Percentiles rank a stretch among this genome's conserved stretches.
These are phyloP conservation scores for Solanum sejunctum DNA, from an alignment of 257 asterid genomes.

Conservation along the genomic window DNA sequence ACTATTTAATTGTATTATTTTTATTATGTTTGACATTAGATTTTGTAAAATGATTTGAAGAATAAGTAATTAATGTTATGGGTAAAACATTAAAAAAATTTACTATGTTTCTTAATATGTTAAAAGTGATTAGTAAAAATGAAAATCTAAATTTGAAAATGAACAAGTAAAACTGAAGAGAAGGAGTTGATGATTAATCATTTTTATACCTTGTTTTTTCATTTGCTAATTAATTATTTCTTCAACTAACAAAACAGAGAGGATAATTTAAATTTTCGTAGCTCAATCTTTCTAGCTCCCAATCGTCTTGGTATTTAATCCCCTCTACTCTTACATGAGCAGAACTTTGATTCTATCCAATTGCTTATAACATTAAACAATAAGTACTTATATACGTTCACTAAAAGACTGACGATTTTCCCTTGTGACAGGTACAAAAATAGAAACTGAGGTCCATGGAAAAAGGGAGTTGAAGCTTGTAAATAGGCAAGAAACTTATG, in stretches of 20 bases:
- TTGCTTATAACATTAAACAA: neutral
- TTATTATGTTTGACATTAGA: no score
- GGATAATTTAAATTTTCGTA: neutral
- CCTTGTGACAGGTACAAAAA: slow-evolving; percentile 34
- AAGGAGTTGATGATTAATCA: no score
- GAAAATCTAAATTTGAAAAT: no score
- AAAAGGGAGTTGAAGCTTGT: slow-evolving; percentile 38
- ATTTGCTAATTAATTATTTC: neutral
- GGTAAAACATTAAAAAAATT: no score
- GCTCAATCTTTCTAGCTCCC: neutral
- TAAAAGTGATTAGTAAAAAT: no score
- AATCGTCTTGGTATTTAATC: neutral
- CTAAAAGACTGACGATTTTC: neutral
- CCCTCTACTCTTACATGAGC: no score
- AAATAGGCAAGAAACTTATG: slow-evolving; percentile 46
- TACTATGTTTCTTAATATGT: no score
- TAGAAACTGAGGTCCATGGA: slow-evolving; percentile 66
- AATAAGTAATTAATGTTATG: no score
- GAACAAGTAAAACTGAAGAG: no score
- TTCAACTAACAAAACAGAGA: neutral
- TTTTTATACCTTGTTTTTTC: neutral
- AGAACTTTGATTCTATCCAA: neutral
- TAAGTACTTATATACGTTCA: neutral
- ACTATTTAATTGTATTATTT: no score
- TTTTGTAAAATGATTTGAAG: no score